Base-by-base conservation (phyloP, 2,329 filamentous ascomycete genomes). In the Exophiala calicioides region DNA sequence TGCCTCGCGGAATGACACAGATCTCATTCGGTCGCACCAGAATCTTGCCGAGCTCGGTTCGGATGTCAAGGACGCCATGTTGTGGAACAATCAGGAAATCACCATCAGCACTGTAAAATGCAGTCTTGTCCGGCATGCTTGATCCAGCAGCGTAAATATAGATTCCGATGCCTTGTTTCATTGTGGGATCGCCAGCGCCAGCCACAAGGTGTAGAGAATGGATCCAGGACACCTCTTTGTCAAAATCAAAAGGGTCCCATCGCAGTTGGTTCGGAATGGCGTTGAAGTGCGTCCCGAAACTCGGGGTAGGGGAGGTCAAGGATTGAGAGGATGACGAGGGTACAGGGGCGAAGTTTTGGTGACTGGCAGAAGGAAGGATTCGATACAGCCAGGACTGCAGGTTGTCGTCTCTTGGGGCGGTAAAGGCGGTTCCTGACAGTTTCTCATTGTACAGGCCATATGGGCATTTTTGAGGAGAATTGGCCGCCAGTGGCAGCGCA, bases 31-130 rank as follows among this genome's bases (percentile, higher is more conserved):
- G 86, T 43, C 86, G 78, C n/a, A 90, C 81, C 32, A 88, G 77
- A 4, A 91, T 70, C 61, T 77, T 79, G 34, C 87, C 88, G 36
- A 90, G 73, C 66, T 91, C 87, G 1, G 87, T 91, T 59, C 84
- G 80, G 52, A 91, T 85, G 60, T 90, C 85, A 29, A 91, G 69
- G 10, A 77, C 75, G 2, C 87, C 87, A 53, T 86, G 79, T 63
- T 91, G 87, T 1, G 85, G 76, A 10, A 91, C 85, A 52, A 91
- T 82, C 45, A 90, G 68, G 58, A 88, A 79, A 63, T 91, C 87
- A 9, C 87, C 87, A 62, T 91, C 87, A 0, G 88, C 85, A 3
- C 85, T 90, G 74, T 91, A 94, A 65, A 90, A 94, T 0, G 88
- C 88, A 38, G 84, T 75, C 29, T 79, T 78, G n/a, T 75, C 69